Evolutionary conservation across 768 basidiomycete species (phyloP).

Genomic region (Trametopsis cervina): DNA sequence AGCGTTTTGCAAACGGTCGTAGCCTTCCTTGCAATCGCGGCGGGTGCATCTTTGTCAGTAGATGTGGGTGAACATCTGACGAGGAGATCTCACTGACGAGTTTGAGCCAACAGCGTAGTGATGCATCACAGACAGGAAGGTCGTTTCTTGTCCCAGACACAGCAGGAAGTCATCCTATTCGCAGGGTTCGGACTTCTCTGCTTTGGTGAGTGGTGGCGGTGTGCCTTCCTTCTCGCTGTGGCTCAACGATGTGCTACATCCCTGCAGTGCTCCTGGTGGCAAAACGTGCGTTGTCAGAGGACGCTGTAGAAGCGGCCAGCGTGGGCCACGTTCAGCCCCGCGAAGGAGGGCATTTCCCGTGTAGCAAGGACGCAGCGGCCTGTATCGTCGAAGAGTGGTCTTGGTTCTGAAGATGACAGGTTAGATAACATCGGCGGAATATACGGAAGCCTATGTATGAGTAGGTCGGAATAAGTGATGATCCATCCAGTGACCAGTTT

Average conservation of each 20-base stretch:
- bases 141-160: conserved; percentile 55
- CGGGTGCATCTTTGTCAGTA: conserved; percentile 59
- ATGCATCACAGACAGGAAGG: conserved; percentile 61
- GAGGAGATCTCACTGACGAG: background rate
- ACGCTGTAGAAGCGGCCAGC: conserved; percentile 17
- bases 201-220: conserved; percentile 68
- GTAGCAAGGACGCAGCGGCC: conserved; percentile 51
- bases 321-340: conserved; percentile 14
- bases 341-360: conserved; percentile 42
- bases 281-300: conserved; percentile 31
- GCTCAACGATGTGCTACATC: no score
- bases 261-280: conserved; percentile 35
- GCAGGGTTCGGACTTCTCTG: conserved; percentile 68
- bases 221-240: no score
- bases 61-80: background rate
- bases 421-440: no score
- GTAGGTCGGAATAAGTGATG: no score
- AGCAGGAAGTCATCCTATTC: conserved; percentile 71
- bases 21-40: conserved; percentile 57
- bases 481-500: no score
- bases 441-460: no score
- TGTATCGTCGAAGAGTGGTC: conserved; percentile 71
- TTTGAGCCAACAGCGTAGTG: conserved; percentile 61
- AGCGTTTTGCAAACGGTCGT: conserved; percentile 58
- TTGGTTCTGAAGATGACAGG: conserved; percentile 40